Evolutionary conservation across 2,329 filamentous ascomycete species (phyloP), one percentile per base, ranked within the genome.

Genomic region (Trichoderma sp.): DNA sequence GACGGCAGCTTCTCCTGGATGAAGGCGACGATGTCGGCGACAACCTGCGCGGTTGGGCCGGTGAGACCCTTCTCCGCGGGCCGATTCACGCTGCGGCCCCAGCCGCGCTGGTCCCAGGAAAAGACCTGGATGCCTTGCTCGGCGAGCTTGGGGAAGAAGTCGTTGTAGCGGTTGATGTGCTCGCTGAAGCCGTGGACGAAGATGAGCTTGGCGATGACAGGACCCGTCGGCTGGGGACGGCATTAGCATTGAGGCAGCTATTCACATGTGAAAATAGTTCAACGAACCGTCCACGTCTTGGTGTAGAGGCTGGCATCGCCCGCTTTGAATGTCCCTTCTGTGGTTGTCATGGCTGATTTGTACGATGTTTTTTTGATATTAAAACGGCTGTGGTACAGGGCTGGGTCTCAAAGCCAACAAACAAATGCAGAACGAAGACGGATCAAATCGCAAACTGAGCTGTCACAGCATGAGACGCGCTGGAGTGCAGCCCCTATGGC

Each of bases 131-230:
- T 95, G 77, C 93, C 94, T 72, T 89, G 89, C 12, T 87, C 85
- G 27, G 93, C 92, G 65, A 98, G 89, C 16, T 85, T 86, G 6
- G 91, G 88, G 85, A 97, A 96, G 80, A 98, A 89, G 74, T 89
- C 88, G 81, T 91, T 89, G 85, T 98, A 97, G 75, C 91, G 90
- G 84, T 93, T 91, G 83, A 93, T 87, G 84, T 97, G 94, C 84
- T 98, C 95, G 83, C 91, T 95, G 88, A 95, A 98, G 80, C 95
- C 95, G 85, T 98, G 95, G 77, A 98, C 86, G 84, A 97, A 93
- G 80, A 97, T 88, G 67, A 97, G 83, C 79, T 93, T 93, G 45
- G 95, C 95, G 80, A 89, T 90, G 74, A 89, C 84, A 14, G 88
- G 84, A 16, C 86, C 88, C 35, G 88, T 83, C 35, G 91, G 90